Evolutionary conservation across 495 filamentous ascomycete genomes (phyloP).

Genomic region (Margaritispora aquatica): DNA sequence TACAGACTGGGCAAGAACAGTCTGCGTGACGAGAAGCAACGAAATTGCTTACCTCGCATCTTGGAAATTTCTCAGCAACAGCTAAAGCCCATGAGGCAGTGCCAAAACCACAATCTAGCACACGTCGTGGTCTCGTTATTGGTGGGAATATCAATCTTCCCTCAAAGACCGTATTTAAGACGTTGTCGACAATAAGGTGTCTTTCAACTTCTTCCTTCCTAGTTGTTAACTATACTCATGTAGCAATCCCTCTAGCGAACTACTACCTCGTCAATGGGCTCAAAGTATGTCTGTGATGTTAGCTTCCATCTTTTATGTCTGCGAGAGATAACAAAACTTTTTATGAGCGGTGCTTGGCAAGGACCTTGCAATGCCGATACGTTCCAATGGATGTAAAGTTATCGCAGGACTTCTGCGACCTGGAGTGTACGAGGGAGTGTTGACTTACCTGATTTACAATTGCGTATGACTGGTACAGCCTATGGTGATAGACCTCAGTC

Average conservation of each 20-base stretch:
- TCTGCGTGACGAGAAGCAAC: neutral
- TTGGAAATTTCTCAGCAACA: constrained; percentile 59
- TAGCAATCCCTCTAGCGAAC: neutral
- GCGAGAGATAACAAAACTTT: neutral
- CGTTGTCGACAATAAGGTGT: constrained; percentile 59
- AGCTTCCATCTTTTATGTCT: neutral
- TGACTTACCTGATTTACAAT: constrained; percentile 30
- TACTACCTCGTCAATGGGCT: constrained; percentile 79
- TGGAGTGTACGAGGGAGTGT: neutral
- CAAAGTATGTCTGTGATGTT: constrained; percentile 65
- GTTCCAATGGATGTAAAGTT: neutral
- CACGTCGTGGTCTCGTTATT: constrained; percentile 51
- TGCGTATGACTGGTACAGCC: constrained; percentile 67
- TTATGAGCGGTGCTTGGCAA: no score
- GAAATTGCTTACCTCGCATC: constrained; percentile 54
- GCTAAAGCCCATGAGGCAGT: constrained; percentile 56
- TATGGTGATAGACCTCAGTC: constrained; percentile 55
- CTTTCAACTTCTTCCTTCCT: constrained; percentile 75
- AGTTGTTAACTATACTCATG: neutral
- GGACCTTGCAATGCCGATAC: neutral
- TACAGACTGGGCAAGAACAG: no score
- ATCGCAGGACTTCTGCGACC: neutral
- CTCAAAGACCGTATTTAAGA: constrained; percentile 71
- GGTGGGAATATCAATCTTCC: constrained; percentile 75
- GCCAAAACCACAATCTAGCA: constrained; percentile 76